Percentiles rank a stretch among this genome's conserved stretches.
Evolutionary conservation across 1,284 basidiomycete species (phyloP).

Genomic region (Marasmius oreades): DNA sequence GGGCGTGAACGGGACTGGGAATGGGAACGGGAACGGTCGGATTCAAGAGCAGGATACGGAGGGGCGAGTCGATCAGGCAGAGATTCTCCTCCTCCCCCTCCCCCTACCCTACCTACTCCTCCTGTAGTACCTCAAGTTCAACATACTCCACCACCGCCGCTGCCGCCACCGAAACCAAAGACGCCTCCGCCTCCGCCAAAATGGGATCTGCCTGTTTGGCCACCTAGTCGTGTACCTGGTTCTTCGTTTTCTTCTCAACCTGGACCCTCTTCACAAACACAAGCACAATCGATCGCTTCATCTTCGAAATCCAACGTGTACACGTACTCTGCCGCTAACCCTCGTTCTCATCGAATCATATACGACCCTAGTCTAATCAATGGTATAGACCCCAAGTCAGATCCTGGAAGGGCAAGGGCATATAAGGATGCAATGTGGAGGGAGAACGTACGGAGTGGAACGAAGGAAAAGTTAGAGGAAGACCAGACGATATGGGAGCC

Average conservation of each 20-base stretch:
- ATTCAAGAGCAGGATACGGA: slow-evolving; percentile 1
- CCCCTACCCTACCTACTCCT: slow-evolving; percentile 26
- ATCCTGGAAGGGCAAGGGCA: slow-evolving; percentile 29
- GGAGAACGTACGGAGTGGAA: neutral
- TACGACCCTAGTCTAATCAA: slow-evolving; percentile 51
- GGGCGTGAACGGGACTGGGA: neutral
- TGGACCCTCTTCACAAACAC: neutral
- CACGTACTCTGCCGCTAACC: slow-evolving; percentile 34
- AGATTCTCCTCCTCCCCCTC: slow-evolving; percentile 21
- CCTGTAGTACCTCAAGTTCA: slow-evolving; percentile 9
- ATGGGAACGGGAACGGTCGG: neutral
- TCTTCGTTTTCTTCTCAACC: neutral
- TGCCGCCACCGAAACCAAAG: slow-evolving; percentile 35
- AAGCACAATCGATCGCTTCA: neutral
- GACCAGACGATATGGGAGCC: neutral
- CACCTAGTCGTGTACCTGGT: neutral
- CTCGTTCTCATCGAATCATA: slow-evolving; percentile 52
- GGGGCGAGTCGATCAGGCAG: slow-evolving; percentile 9
- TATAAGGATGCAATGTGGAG: slow-evolving; percentile 5
- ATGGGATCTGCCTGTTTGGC: slow-evolving; percentile 1
- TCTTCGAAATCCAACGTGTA: neutral
- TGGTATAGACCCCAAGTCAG: neutral
- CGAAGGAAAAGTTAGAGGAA: neutral
- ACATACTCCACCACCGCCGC: slow-evolving; percentile 39
- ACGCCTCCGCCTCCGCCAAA: neutral